Evolutionary conservation across 139 green algal genomes (phyloP).

Genomic region (Chlamydomonas sp.): DNA sequence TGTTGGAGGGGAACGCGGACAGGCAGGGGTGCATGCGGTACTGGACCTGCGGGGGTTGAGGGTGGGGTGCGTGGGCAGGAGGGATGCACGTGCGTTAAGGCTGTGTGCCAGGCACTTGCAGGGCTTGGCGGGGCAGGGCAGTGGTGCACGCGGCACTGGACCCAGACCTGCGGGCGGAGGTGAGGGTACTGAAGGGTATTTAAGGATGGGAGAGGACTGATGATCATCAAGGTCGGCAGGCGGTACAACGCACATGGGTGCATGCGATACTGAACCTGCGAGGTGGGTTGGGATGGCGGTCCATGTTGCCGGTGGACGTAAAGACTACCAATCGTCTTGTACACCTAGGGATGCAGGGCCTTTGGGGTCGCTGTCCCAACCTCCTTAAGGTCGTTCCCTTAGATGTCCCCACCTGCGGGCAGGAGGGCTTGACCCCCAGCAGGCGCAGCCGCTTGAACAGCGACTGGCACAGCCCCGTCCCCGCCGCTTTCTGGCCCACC

Average conservation of each 20-base stretch:
- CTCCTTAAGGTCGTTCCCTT: no score
- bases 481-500: slow-evolving; percentile 88
- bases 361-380: no score
- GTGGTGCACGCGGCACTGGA: no score
- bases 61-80: background rate
- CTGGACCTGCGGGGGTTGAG: slow-evolving; percentile 74
- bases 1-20: slow-evolving; percentile 96
- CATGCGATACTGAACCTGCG: background rate
- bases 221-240: no score
- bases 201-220: no score
- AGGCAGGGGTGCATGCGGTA: slow-evolving; percentile 99
- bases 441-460: slow-evolving; percentile 97
- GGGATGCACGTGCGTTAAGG: background rate
- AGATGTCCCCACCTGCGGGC: slow-evolving; percentile 77
- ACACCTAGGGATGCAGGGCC: no score
- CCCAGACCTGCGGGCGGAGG: no score
- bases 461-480: slow-evolving; percentile 88
- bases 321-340: background rate
- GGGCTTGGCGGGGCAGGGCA: background rate
- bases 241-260: no score
- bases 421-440: slow-evolving; percentile 92
- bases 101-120: background rate
- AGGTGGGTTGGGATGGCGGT: background rate
- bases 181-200: no score
- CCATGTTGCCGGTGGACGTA: background rate